phyloP scores from a whole-genome alignment of 768 basidiomycete species.

The Trametes sanguinea region DNA sequence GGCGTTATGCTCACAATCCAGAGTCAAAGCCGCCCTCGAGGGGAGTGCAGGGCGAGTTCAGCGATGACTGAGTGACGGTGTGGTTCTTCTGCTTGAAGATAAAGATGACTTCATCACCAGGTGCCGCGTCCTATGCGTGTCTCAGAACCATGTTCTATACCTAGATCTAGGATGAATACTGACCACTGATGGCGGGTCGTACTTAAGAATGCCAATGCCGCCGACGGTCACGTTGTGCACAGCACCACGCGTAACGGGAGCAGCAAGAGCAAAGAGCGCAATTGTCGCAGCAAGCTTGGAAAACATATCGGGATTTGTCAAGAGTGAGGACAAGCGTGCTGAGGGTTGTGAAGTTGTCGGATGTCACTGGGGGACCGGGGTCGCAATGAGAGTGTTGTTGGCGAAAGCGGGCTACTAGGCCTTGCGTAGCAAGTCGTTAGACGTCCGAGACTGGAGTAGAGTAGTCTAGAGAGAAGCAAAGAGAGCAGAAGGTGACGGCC shows the following conservation, averaged over 20 bases:
- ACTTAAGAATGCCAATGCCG: constrained; percentile 44
- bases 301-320: constrained; percentile 15
- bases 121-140: constrained; percentile 41
- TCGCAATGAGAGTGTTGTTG: neutral
- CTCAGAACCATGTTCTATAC: neutral
- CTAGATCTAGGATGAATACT: constrained; percentile 10
- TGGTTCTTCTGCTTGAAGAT: constrained; percentile 57
- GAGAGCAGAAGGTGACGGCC: neutral
- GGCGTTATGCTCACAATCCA: constrained; percentile 48
- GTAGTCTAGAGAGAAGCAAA: constrained; percentile 7
- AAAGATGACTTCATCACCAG: constrained; percentile 52
- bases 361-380: too few relatives aligned
- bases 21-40: constrained; percentile 53
- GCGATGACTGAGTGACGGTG: constrained; percentile 58
- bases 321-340: neutral
- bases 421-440: neutral
- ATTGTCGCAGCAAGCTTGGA: constrained; percentile 26
- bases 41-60: constrained; percentile 49
- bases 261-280: constrained; percentile 31
- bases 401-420: neutral
- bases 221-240: constrained; percentile 51
- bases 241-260: constrained; percentile 39
- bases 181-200: constrained; percentile 40
- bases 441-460: neutral
- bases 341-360: too few relatives aligned